Base-by-base conservation (phyloP, 768 basidiomycete genomes). In the Agrocybe chaxingu region DNA sequence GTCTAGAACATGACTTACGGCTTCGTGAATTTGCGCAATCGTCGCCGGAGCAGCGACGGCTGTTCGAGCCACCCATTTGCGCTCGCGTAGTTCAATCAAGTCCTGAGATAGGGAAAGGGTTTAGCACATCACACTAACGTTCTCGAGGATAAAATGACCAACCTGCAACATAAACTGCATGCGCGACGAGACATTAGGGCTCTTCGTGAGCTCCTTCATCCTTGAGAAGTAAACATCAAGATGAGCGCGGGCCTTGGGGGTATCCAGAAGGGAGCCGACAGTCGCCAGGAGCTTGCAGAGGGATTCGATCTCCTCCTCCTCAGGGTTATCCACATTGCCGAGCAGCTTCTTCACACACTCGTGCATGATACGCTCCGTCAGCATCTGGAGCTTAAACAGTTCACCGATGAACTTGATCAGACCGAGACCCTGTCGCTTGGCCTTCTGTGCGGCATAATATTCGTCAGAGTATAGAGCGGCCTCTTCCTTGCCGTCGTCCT, bases 331-430 rank as follows among this genome's bases (percentile, higher is more conserved):
- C 50, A 96, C 87, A 64, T 99, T 98, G 48, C 87, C 82, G 9
- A 98, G 76, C 9, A 98, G 80, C 72, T 96, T 94, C 81, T 93
- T 92, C 65, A 98, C 85, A 76, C 96, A 99, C 70, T 93, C 90
- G 75, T 94, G 90, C 91, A 98, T 99, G 73, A 98, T 96, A 58
- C 92, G 87, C 73, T 94, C 92, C 42, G 93, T 94, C 48, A 98
- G 76, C 93, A 98, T 97, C 71, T 92, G 89, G n/a, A 99, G 76
- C 74, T 98, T 98, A 86, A 93, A 99, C 48, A 98, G 76, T 72
- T 99, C 96, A 56, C 96, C 95, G 56, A 98, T 98, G 73, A 99
- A 95, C 69, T 90, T 92, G 74, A 98, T 93, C 58, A 99, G 80
- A 75, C 96, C 93, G 9, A 98, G 85, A 67, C 96, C 95, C 55